A percentile compares a stretch with the other conserved stretches of the same genome.
phyloP scores from a whole-genome alignment of 108 stramenopile species.

The Cyclotella atomus region DNA sequence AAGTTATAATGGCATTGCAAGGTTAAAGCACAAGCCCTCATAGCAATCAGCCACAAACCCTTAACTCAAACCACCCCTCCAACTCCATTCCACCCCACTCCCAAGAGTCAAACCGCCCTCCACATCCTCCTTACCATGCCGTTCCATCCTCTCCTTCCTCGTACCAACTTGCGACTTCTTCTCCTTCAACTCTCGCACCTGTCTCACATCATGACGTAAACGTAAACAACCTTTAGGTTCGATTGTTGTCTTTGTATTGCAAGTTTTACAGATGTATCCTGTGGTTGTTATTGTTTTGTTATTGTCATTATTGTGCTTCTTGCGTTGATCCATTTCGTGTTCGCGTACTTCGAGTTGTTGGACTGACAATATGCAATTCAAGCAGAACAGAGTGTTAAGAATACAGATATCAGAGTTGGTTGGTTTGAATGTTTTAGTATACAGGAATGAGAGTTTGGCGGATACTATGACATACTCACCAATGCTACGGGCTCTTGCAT shows the following conservation, averaged over 20 bases:
- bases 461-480: too few relatives aligned
- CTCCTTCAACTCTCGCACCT: conserved; percentile 48
- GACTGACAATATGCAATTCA: too few relatives aligned
- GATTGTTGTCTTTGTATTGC: conserved; percentile 29
- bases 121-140: conserved; percentile 54
- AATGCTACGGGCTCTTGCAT: conserved; percentile 66
- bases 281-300: conserved; percentile 31
- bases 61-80: conserved; percentile 20
- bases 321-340: conserved; percentile 27
- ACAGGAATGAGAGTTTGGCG: too few relatives aligned
- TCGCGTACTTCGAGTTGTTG: conserved; percentile 70
- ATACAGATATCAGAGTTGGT: too few relatives aligned
- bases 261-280: conserved; percentile 65
- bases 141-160: conserved; percentile 51
- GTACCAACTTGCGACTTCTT: conserved; percentile 28
- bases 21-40: too few relatives aligned
- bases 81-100: conserved; percentile 76
- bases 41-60: too few relatives aligned
- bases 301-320: conserved; percentile 5
- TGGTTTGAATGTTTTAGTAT: too few relatives aligned
- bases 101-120: conserved; percentile 78
- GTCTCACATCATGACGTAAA: conserved; percentile 54
- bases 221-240: conserved; percentile 52
- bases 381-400: too few relatives aligned
- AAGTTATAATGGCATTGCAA: too few relatives aligned